phyloP scores from a whole-genome alignment of 75 land plant species.

The Pseudotsuga menziesii region DNA sequence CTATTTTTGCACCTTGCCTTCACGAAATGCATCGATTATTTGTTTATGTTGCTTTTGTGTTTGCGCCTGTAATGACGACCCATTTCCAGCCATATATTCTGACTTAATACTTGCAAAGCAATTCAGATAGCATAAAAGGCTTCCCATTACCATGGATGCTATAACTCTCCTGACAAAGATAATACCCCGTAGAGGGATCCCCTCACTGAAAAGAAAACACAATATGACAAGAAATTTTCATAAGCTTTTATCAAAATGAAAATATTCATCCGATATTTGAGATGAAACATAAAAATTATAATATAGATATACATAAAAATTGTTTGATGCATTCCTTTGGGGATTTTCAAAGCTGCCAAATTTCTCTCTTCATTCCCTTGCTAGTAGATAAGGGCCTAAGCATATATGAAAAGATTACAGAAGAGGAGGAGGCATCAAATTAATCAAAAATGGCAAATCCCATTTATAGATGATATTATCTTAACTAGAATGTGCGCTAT shows the following conservation, averaged over 20 bases:
- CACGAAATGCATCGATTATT: slow-evolving; percentile 48
- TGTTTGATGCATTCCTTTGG: too few relatives aligned
- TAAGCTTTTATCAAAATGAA: not conserved
- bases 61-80: slow-evolving; percentile 20
- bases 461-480: too few relatives aligned
- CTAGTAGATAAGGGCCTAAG: too few relatives aligned
- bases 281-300: too few relatives aligned
- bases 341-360: too few relatives aligned
- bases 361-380: too few relatives aligned
- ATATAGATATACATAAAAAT: too few relatives aligned
- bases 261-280: too few relatives aligned
- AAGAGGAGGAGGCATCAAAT: too few relatives aligned
- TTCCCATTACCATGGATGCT: slow-evolving; percentile 48
- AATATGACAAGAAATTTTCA: not conserved
- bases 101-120: slow-evolving; percentile 23
- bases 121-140: slow-evolving; percentile 26
- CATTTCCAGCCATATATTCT: slow-evolving; percentile 39
- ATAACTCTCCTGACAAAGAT: slow-evolving; percentile 56
- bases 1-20: slow-evolving; percentile 32
- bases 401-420: too few relatives aligned
- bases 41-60: slow-evolving; percentile 28
- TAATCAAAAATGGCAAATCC: too few relatives aligned
- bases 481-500: too few relatives aligned
- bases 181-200: slow-evolving; percentile 20
- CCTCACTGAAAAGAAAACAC: not conserved